A percentile compares a stretch with the other conserved stretches of the same genome.
phyloP scores from a whole-genome alignment of 2,329 filamentous ascomycete species.

The Fusarium dimerum region DNA sequence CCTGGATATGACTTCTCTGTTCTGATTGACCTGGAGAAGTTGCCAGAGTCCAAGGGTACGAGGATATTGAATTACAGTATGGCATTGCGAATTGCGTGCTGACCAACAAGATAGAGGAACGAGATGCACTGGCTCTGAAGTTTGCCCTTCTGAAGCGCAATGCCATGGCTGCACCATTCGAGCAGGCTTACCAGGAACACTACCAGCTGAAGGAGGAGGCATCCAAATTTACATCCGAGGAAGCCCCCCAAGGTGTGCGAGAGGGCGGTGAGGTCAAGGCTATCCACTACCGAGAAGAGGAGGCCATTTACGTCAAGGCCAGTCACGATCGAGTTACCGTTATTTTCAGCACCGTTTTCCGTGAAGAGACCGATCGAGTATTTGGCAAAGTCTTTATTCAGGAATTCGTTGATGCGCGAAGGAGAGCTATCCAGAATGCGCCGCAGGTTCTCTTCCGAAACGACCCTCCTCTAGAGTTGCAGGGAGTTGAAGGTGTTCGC shows the following conservation, averaged over 20 bases:
- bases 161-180: conserved; percentile 97
- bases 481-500: conserved; percentile 81
- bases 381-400: conserved; percentile 98
- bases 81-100: conserved; percentile 6
- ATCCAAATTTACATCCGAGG: conserved; percentile 88
- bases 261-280: conserved; percentile 94
- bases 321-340: conserved; percentile 97
- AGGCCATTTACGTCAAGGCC: conserved; percentile 98
- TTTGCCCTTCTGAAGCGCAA: conserved; percentile 95
- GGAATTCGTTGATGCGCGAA: conserved; percentile 95
- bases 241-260: conserved; percentile 83
- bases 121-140: conserved; percentile 82
- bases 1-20: conserved; percentile 96
- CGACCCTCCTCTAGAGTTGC: conserved; percentile 88
- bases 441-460: conserved; percentile 96
- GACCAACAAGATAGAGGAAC: conserved; percentile 60
- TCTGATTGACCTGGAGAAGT: conserved; percentile 80
- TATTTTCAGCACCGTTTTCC: conserved; percentile 98
- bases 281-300: conserved; percentile 97
- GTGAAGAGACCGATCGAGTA: conserved; percentile 95
- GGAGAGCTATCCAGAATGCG: conserved; percentile 95
- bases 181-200: conserved; percentile 94
- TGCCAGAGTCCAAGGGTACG: conserved; percentile 76
- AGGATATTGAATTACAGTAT: neutral
- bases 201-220: conserved; percentile 84